A percentile compares a stretch with the other conserved stretches of the same genome.
phyloP scores from a whole-genome alignment of 768 basidiomycete genomes.

The Sarcomyxa edulis region DNA sequence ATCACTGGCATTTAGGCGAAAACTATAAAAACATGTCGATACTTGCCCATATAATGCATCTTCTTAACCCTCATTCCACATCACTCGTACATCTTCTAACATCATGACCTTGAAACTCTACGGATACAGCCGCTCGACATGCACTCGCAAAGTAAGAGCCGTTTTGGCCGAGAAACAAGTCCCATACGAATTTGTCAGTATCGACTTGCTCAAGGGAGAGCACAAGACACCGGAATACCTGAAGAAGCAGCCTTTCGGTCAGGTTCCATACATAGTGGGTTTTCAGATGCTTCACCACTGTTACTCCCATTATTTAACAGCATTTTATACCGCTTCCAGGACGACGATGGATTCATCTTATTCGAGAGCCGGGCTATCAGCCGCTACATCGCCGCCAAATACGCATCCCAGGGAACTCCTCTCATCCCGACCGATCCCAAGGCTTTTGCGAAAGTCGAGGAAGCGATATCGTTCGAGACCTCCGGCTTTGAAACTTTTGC shows the following conservation, averaged over 20 bases:
- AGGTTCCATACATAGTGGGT: constrained; percentile 51
- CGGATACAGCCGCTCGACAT: constrained; percentile 33
- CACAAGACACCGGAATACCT: constrained; percentile 42
- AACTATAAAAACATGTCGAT: too few relatives aligned
- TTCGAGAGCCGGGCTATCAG: constrained; percentile 60
- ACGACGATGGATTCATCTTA: constrained; percentile 56
- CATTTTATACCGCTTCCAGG: constrained; percentile 27
- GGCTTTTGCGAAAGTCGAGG: constrained; percentile 36
- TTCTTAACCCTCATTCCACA: too few relatives aligned
- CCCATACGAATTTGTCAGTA: constrained; percentile 41
- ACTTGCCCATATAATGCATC: too few relatives aligned
- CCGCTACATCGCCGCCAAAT: constrained; percentile 55
- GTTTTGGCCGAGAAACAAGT: constrained; percentile 52
- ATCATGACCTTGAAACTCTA: constrained; percentile 40
- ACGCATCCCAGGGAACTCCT: constrained; percentile 40
- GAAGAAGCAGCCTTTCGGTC: constrained; percentile 58
- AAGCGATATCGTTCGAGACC: constrained; percentile 46
- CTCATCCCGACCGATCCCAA: constrained; percentile 48
- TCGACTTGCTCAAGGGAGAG: constrained; percentile 38
- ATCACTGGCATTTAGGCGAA: too few relatives aligned
- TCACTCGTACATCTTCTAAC: too few relatives aligned
- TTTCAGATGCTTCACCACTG: not conserved
- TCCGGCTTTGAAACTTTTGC: constrained; percentile 46
- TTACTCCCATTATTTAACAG: too few relatives aligned
- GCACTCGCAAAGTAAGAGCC: constrained; percentile 45